Evolutionary conservation across 495 filamentous ascomycete genomes (phyloP).

Genomic region (Penicillium ochrochloron): DNA sequence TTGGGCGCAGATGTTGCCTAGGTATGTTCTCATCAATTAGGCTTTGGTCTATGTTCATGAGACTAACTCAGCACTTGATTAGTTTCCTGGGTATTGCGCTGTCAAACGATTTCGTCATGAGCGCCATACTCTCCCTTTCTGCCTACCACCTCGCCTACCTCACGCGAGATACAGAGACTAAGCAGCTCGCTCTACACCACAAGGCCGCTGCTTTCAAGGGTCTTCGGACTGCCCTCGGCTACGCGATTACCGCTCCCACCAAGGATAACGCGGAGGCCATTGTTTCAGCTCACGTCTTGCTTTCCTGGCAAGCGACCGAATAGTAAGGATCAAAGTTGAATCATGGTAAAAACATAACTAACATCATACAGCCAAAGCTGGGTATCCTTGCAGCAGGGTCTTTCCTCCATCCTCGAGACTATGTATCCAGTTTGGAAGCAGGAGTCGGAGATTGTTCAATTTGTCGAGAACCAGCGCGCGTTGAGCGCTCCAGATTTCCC

Average conservation of each 20-base stretch:
- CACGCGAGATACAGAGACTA: conserved; percentile 78
- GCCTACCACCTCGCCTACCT: conserved; percentile 89
- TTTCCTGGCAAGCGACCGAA: conserved; percentile 96
- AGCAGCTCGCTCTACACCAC: conserved; percentile 85
- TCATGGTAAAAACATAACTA: conserved; percentile 18
- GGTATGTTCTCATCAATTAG: conserved; percentile 58
- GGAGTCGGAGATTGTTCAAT: conserved; percentile 82
- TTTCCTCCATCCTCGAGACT: conserved; percentile 83
- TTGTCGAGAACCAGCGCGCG: conserved; percentile 68
- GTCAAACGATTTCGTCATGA: conserved; percentile 87
- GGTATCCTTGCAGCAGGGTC: conserved; percentile 90
- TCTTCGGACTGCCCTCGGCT: conserved; percentile 67
- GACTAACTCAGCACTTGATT: conserved; percentile 10
- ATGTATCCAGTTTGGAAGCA: conserved; percentile 90
- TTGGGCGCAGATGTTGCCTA: conserved; percentile 91
- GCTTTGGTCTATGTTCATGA: background rate
- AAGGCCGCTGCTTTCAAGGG: conserved; percentile 83
- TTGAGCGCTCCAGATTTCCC: conserved; percentile 58
- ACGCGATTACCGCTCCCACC: conserved; percentile 74
- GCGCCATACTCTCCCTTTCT: conserved; percentile 85
- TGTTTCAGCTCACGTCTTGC: conserved; percentile 85
- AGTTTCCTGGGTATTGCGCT: conserved; percentile 87
- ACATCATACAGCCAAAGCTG: conserved; percentile 74
- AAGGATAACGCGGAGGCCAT: conserved; percentile 88
- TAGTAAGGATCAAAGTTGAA: conserved; percentile 66